Conservation (phyloP, 306 rosid species). For the Cicer pinnatifidum region DNA sequence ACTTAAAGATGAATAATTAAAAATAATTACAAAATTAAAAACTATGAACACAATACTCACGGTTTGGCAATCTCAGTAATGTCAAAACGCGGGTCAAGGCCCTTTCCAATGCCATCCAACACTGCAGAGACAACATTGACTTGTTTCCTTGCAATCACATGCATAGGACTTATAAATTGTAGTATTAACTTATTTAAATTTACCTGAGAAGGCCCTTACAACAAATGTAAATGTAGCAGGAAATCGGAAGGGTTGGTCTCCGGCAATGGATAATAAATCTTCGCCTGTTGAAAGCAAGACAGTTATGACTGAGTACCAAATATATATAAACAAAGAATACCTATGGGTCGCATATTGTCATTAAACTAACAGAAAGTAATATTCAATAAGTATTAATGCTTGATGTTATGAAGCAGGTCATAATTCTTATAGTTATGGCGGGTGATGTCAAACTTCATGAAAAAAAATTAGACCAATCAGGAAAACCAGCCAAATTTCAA, state of each 20-base stretch:
- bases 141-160: slow-evolving; percentile 29
- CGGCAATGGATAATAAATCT: slow-evolving; percentile 91
- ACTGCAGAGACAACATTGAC: slow-evolving; percentile 56
- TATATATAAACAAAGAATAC: slow-evolving; percentile 21
- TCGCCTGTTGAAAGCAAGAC: slow-evolving; percentile 76
- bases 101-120: slow-evolving; percentile 98
- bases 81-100: slow-evolving; percentile 97
- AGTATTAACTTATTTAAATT: slow-evolving; percentile 33
- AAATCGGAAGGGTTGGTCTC: slow-evolving; percentile 96
- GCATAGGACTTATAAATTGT: slow-evolving; percentile 28
- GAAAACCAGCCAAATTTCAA: not conserved
- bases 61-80: slow-evolving; percentile 99
- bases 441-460: slow-evolving; percentile 32
- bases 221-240: slow-evolving; percentile 99
- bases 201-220: slow-evolving; percentile 99
- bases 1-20: slow-evolving; percentile 28
- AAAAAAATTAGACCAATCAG: slow-evolving; percentile 9
- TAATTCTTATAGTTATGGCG: slow-evolving; percentile 22
- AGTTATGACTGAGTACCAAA: slow-evolving; percentile 42
- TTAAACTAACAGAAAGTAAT: slow-evolving; percentile 27
- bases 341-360: slow-evolving; percentile 36
- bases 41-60: slow-evolving; percentile 64
- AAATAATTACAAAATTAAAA: slow-evolving; percentile 24
- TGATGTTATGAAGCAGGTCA: slow-evolving; percentile 22
- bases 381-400: slow-evolving; percentile 6